Conservation (phyloP, 768 basidiomycete species). For the Mycena indigotica region DNA sequence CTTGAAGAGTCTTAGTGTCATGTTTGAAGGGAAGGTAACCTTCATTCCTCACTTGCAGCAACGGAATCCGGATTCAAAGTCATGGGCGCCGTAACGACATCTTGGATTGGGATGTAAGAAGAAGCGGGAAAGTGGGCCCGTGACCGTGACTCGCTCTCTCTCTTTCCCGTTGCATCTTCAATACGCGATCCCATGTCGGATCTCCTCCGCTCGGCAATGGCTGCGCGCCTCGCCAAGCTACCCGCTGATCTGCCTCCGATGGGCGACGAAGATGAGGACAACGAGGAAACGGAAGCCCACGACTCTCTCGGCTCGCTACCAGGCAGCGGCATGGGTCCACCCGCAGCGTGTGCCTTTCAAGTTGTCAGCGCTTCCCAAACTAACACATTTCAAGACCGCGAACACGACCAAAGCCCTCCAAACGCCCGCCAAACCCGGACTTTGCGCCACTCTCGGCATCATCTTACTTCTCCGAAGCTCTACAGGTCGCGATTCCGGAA, state of each 20-base stretch:
- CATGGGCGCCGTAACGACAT: no score
- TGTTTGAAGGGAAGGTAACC: no score
- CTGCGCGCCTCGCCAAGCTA: conserved; percentile 74
- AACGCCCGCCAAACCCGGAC: conserved; percentile 54
- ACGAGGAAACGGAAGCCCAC: conserved; percentile 45
- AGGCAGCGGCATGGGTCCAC: conserved; percentile 59
- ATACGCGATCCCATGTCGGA: conserved; percentile 53
- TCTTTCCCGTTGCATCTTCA: no score
- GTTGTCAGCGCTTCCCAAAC: conserved; percentile 11
- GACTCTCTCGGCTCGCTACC: conserved; percentile 67
- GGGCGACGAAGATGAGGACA: conserved; percentile 43
- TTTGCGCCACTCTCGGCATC: conserved; percentile 78
- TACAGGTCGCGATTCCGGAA: conserved; percentile 69
- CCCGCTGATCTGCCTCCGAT: conserved; percentile 52
- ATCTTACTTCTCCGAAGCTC: conserved; percentile 76
- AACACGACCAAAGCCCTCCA: conserved; percentile 36
- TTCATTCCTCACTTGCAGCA: no score
- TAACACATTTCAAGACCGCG: conserved; percentile 23
- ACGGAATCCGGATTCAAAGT: no score
- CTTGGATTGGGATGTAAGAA: no score
- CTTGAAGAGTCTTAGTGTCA: no score
- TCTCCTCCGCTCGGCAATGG: conserved; percentile 76
- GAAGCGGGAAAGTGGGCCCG: no score
- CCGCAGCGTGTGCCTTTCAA: conserved; percentile 55
- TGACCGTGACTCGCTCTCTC: no score